Base-by-base conservation (phyloP, 345 rosid species). In the Hibiscus syriacus region DNA sequence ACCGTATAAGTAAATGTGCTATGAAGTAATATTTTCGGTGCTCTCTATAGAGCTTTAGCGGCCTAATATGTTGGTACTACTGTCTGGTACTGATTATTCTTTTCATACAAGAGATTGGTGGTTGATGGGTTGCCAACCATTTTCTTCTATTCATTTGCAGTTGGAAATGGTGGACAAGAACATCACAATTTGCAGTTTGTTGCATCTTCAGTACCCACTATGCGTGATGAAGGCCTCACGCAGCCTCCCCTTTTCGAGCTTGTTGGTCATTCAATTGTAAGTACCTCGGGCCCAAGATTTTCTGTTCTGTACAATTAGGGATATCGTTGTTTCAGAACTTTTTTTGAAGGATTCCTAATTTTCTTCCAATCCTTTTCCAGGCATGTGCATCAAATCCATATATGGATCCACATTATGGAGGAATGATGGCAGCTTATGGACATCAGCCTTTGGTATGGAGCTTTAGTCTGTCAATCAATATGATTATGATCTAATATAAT, bases 181-280 rank as follows among this genome's bases (percentile, higher is more conserved):
- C 80, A 78, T 49, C 81, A 59, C 74, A 84, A 72, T 32, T 55
- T 79, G 57, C 73, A 68, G 62, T 79, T 63, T 73, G 75, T 67
- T 66, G 59, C 79, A 69, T 64, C 81, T 60, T 60, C 80, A 63
- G 66, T 82, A 66, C 71, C 84, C 25, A 54, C 69, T 29, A 65
- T 76, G 77, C 93, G 64, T 70, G 83, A 87, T 57, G 87, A 74
- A 58, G 74, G 79, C 77, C 76, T 78, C 46, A 62, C 81, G 68
- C 92, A 83, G 58, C 81, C 93, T 80, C 92, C 96, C 66, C 95
- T 77, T 55, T 78, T 88, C 67, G 98, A 94, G 80, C 97, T 94
- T 77, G 90, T 91, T 65, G 91, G 96, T 66, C 97, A 94, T 78
- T 87, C 97, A 52, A 89, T 94, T 41, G 98, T 94, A 82, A 76